Conservation (phyloP, 179 eudicot genomes). For the Patellifolia procumbens region DNA sequence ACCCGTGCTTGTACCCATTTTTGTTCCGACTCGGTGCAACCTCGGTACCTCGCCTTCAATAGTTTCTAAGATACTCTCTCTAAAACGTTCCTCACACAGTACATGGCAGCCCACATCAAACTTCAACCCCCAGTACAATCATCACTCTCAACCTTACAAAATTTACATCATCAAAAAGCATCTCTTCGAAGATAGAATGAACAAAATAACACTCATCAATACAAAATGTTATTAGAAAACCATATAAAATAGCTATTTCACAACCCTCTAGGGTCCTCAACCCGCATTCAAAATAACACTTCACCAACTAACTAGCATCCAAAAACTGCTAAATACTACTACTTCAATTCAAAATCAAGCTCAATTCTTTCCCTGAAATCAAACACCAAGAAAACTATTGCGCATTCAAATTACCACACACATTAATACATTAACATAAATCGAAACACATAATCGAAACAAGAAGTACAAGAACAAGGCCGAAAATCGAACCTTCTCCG, state of each 20-base stretch:
- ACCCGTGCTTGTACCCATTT: too few relatives aligned
- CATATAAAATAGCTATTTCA: background rate
- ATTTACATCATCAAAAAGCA: background rate
- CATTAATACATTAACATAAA: background rate
- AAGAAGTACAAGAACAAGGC: background rate
- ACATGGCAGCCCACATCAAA: background rate
- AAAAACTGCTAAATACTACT: background rate
- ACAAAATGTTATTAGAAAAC: background rate
- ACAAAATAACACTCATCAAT: background rate
- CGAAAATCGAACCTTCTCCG: slow-evolving; percentile 49
- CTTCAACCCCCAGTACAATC: background rate
- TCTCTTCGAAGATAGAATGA: background rate
- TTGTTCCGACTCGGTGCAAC: too few relatives aligned
- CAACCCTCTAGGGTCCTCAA: background rate
- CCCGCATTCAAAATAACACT: background rate
- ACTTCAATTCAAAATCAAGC: background rate
- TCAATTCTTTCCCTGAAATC: background rate
- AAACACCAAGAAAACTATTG: background rate
- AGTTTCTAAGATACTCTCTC: background rate
- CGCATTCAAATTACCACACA: background rate
- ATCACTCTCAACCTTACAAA: background rate
- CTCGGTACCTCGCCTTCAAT: too few relatives aligned
- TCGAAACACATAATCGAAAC: too few relatives aligned
- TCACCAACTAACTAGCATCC: background rate
- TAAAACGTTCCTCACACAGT: background rate